Percentiles rank a stretch among this genome's conserved stretches.
Conservation (phyloP, 768 basidiomycete species). For the Mycena albidolilacea region DNA sequence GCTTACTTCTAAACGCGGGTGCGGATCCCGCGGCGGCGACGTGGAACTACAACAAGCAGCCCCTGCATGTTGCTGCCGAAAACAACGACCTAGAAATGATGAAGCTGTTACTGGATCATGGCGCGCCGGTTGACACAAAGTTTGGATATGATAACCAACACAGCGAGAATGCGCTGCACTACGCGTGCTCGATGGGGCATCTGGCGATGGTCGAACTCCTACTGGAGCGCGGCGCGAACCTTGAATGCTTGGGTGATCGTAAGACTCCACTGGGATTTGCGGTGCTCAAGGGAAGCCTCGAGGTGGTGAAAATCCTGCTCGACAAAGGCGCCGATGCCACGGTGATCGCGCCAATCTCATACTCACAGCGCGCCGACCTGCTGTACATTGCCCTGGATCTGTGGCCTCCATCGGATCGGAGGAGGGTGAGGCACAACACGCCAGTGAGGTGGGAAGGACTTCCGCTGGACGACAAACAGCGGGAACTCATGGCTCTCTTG, state of each 20-base stretch:
- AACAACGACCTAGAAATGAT: neutral
- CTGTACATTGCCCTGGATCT: neutral
- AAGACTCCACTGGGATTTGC: neutral
- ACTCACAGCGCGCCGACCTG: neutral
- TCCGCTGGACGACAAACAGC: neutral
- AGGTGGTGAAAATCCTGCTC: neutral
- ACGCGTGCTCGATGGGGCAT: neutral
- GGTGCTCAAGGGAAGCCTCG: neutral
- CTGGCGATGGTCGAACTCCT: neutral
- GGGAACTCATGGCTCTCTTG: neutral
- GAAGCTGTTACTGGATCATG: neutral
- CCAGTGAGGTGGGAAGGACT: neutral
- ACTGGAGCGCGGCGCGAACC: neutral
- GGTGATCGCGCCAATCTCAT: neutral
- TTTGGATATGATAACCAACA: neutral
- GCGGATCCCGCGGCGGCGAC: no score
- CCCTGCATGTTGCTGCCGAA: neutral
- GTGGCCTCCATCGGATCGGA: neutral
- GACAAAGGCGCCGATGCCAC: neutral
- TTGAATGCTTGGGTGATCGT: neutral
- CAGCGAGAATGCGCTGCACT: neutral
- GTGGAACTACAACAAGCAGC: neutral
- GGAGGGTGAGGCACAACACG: neutral
- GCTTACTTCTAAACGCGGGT: no score
- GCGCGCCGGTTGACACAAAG: neutral